Percentiles rank a stretch among this genome's conserved stretches.
phyloP scores from a whole-genome alignment of 202 grass and related monocot genomes.

The Elaeis oleifera region DNA sequence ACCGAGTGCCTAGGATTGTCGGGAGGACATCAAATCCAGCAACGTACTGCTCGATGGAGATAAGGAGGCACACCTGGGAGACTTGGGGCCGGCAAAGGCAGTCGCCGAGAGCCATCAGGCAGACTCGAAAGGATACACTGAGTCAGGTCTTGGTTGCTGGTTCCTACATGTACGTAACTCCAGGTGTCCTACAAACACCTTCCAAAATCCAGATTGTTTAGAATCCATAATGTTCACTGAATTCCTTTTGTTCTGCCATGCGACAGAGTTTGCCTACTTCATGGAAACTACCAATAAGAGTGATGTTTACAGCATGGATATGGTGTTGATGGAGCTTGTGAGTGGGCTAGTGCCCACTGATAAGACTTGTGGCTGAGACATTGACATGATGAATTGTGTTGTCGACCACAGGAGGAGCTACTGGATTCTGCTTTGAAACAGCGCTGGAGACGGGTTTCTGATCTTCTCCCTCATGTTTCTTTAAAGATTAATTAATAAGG shows the following conservation, averaged over 20 bases:
- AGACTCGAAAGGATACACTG: slow-evolving; percentile 39
- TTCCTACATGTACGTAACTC: slow-evolving; percentile 84
- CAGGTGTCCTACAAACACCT: slow-evolving; percentile 32
- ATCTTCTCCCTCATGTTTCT: slow-evolving; percentile 57
- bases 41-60: slow-evolving; percentile 76
- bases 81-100: slow-evolving; percentile 86
- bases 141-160: slow-evolving; percentile 71
- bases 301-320: slow-evolving; percentile 86
- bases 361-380: too few relatives aligned
- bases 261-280: slow-evolving; percentile 74
- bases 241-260: neutral
- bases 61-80: slow-evolving; percentile 96
- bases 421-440: slow-evolving; percentile 40
- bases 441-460: slow-evolving; percentile 48
- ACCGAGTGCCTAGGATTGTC: slow-evolving; percentile 61
- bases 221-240: too few relatives aligned
- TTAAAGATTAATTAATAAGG: slow-evolving; percentile 42
- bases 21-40: slow-evolving; percentile 95
- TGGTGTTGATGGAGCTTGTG: slow-evolving; percentile 89
- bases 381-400: slow-evolving; percentile 11
- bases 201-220: too few relatives aligned
- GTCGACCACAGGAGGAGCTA: slow-evolving; percentile 38
- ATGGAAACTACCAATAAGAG: slow-evolving; percentile 73
- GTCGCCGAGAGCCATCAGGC: slow-evolving; percentile 33
- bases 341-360: slow-evolving; percentile 25